A percentile compares a stretch with the other conserved stretches of the same genome.
phyloP scores from a whole-genome alignment of 768 basidiomycete genomes.

The Boletus sensibilis region DNA sequence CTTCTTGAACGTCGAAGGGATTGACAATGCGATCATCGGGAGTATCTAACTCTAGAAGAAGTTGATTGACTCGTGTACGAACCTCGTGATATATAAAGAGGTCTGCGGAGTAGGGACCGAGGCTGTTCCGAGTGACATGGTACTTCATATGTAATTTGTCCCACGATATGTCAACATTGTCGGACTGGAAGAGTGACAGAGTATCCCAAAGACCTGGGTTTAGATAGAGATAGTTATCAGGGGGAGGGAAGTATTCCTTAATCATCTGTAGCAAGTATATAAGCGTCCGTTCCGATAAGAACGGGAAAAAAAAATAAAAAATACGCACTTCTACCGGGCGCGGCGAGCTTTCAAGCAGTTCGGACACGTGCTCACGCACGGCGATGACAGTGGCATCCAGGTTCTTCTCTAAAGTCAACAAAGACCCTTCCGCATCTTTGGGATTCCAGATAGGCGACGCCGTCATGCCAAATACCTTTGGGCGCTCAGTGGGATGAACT shows the following conservation, averaged over 20 bases:
- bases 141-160: slow-evolving; percentile 63
- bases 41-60: slow-evolving; percentile 33
- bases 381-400: slow-evolving; percentile 73
- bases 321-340: slow-evolving; percentile 61
- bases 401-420: slow-evolving; percentile 64
- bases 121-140: slow-evolving; percentile 53
- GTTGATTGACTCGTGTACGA: slow-evolving; percentile 45
- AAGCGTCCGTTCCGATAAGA: not conserved
- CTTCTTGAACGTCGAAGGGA: slow-evolving; percentile 16
- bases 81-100: slow-evolving; percentile 65
- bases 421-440: slow-evolving; percentile 61
- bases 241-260: slow-evolving; percentile 54
- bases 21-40: slow-evolving; percentile 18
- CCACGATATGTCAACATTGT: slow-evolving; percentile 50
- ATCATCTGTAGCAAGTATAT: slow-evolving; percentile 44
- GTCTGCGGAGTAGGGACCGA: slow-evolving; percentile 77
- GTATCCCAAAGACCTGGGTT: slow-evolving; percentile 54
- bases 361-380: slow-evolving; percentile 66
- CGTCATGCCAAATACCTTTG: slow-evolving; percentile 92
- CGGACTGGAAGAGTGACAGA: slow-evolving; percentile 41
- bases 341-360: slow-evolving; percentile 60
- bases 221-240: slow-evolving; percentile 53
- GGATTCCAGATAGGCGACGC: slow-evolving; percentile 87
- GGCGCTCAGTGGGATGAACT: slow-evolving; percentile 43
- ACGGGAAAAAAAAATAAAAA: not conserved